Evolutionary conservation across 148 eudicot genomes (phyloP), one percentile per base, ranked within the genome.

Genomic region (Hydrangea macrophylla): DNA sequence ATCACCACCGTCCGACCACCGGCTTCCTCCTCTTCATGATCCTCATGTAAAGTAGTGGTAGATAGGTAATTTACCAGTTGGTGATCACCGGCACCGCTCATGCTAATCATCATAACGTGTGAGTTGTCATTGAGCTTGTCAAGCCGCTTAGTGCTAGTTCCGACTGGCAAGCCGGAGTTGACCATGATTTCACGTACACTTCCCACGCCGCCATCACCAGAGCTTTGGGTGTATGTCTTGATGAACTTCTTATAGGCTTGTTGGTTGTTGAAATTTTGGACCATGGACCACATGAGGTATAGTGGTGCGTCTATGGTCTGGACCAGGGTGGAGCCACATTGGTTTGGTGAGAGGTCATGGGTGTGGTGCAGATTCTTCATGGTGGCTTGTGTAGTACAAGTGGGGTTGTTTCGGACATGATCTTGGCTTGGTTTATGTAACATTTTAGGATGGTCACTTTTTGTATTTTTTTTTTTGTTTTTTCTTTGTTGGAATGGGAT

Each of bases 281-380:
- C 78, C 56, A 78, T 35, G 40, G 90, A 81, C 92, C 90, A 85
- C 18, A 88, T 88, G 10, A 77, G 17, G 18, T 75, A 58, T 11
- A 85, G 71, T 1, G 88, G 88, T 9, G 90, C 90, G 68, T 83
- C 67, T 48, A 88, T 79, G 9, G 26, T 44, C 42, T 77, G 80
- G 40, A 74, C 75, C 39, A 83, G 60, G 55, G 31, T 76, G 9
- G 86, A 78, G 61, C 81, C 50, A 45, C 92, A 88, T 36, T 74
- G 83, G 25, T 76, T 63, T 39, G 77, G 78, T 1, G 67, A 50
- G 67, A 68, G 63, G 2, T 55, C 39, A 55, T 72, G 71, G 60
- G 57, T 35, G 61, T 76, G 79, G 69, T 75, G 32, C 2, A 53
- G 83, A 9, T 28, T 67, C 60, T 35, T 51, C 71, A 74, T 75